Percentiles rank a stretch among this genome's conserved stretches.
These are phyloP conservation scores for Saccharomyces paradoxus DNA, from an alignment of 805 yeast species.

Conservation along the genomic window DNA sequence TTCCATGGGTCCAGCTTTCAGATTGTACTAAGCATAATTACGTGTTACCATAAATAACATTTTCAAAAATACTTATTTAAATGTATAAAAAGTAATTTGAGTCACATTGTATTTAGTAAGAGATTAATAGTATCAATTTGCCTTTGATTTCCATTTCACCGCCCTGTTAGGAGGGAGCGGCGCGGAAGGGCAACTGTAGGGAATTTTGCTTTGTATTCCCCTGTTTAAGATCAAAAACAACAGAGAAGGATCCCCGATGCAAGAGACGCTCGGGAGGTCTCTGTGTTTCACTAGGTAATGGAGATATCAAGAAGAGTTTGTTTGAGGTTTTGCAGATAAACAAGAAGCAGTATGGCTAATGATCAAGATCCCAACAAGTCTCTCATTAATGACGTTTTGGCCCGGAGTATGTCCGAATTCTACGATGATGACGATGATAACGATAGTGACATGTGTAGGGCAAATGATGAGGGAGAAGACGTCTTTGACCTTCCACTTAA, in stretches of 20 bases:
- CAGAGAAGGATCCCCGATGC: not conserved
- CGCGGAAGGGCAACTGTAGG: not conserved
- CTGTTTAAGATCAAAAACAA: not conserved
- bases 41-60: not conserved
- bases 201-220: not conserved
- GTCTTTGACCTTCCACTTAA: conserved; percentile 24
- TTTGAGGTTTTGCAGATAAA: not conserved
- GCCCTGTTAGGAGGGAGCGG: not conserved
- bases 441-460: conserved; percentile 7
- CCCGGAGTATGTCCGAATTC: conserved; percentile 9
- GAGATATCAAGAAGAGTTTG: not conserved
- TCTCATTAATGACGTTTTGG: not conserved
- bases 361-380: not conserved
- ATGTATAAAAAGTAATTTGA: not conserved
- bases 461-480: conserved; percentile 9
- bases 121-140: not conserved
- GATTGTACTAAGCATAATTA: conserved; percentile 73
- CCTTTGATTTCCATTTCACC: not conserved
- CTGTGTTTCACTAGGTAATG: not conserved
- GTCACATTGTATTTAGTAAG: not conserved
- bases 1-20: conserved; percentile 99
- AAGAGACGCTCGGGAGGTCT: not conserved
- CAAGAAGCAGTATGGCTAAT: not conserved
- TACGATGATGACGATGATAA: conserved; percentile 9
- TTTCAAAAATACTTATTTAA: not conserved